Conservation (phyloP, 2,329 filamentous ascomycete species). For the Epichloe uncinata region DNA sequence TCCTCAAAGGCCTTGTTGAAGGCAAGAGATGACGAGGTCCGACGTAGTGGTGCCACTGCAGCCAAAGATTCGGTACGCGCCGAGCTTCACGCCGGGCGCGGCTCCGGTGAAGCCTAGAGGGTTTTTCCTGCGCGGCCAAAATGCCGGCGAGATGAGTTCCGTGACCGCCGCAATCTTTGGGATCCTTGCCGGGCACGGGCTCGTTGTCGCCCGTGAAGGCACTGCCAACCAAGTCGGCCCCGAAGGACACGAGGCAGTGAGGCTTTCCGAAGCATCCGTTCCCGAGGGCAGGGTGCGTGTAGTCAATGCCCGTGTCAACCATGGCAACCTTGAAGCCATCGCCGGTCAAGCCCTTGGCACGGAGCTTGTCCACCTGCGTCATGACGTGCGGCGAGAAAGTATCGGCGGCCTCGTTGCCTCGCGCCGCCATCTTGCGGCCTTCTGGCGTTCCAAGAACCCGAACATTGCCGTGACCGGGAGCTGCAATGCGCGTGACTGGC, state of each 20-base stretch:
- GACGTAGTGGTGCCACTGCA: conserved; percentile 18
- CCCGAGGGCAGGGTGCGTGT: conserved; percentile 47
- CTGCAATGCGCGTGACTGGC: conserved; percentile 30
- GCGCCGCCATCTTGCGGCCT: conserved; percentile 7
- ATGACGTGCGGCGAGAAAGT: conserved; percentile 35
- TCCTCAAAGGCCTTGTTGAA: conserved; percentile 27
- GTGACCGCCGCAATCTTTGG: conserved; percentile 27
- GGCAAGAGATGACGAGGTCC: conserved; percentile 25
- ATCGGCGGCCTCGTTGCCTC: conserved; percentile 15
- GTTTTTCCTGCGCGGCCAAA: conserved; percentile 26
- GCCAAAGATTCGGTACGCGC: conserved; percentile 25
- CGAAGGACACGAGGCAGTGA: conserved; percentile 26
- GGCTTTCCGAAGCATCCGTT: conserved; percentile 29
- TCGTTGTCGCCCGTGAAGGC: conserved; percentile 13
- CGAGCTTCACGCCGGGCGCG: conserved; percentile 25
- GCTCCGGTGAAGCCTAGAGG: conserved; percentile 24
- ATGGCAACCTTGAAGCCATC: conserved; percentile 40
- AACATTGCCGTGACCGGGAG: conserved; percentile 29
- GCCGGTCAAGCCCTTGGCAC: conserved; percentile 33
- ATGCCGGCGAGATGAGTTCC: conserved; percentile 32
- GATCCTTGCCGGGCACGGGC: conserved; percentile 24
- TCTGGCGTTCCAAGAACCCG: conserved; percentile 25
- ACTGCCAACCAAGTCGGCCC: conserved; percentile 31
- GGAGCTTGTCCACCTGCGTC: conserved; percentile 42
- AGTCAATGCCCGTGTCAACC: conserved; percentile 45